Base-by-base conservation (phyloP, 179 eudicot genomes). In the Beta macrorhiza region DNA sequence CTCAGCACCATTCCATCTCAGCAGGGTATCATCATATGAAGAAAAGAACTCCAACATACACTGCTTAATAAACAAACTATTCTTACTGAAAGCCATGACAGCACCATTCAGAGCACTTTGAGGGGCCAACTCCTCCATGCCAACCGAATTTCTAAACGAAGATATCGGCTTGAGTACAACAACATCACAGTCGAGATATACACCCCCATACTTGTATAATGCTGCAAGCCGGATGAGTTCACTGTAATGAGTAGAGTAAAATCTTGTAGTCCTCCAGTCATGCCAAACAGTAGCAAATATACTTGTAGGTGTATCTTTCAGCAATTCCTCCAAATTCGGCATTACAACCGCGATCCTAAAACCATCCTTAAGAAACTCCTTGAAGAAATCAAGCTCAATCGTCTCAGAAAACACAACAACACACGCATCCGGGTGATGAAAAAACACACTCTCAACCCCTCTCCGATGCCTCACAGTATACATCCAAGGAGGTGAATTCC, bases 401-500 rank as follows among this genome's bases (percentile, higher is more conserved):
- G 97, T 92, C 88, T 95, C 98, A 0, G 98, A 95, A 75, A 95
- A 91, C n/a, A 95, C 85, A 81, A 95, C 91, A 78, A 95, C 86
- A 83, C 98, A 95, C 19, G 92, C 97, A 85, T 89, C 86, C 45
- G 81, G 89, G 75, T 93, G 92, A 82, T 93, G 94, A 79, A 84
- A 83, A 29, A 95, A 86, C 83, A 95, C 82, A 83, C 98, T 95
- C 81, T 95, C 98, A 70, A 95, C 87, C 13, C 92, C 92, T 82
- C 98, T 85, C 84, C 92, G 97, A 81, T 93, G 91, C 81, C 97
- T 84, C 79, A 89, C 89, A 79, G 91, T 91, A 83, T 87, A 93
- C 90, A 83, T 87, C 98, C 98, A 95, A 42, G 97, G 87, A 4
- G 97, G 92, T 10, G 97, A 93, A 84, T 95, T 95, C 98, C 98